Conservation (phyloP, 306 rosid species). For the Biancaea sappan region DNA sequence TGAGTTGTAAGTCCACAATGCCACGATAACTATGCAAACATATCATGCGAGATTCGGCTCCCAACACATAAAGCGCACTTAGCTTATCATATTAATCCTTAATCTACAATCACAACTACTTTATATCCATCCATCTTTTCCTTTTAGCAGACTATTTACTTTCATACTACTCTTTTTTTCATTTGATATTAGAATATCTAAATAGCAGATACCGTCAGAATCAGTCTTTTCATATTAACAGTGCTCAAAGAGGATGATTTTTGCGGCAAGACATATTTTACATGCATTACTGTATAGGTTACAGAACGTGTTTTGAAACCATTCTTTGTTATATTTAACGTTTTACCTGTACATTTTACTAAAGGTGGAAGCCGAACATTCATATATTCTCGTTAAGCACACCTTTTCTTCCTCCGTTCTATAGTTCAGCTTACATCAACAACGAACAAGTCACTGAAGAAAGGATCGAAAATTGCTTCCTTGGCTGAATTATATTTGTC, state of each 20-base stretch:
- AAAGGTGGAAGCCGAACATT: neutral
- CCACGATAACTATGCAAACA: slow-evolving; percentile 32
- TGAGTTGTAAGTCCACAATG: slow-evolving; percentile 31
- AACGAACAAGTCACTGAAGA: slow-evolving; percentile 61
- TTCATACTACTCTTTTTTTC: neutral
- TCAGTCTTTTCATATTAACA: neutral
- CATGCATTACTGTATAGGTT: neutral
- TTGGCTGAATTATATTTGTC: slow-evolving; percentile 72
- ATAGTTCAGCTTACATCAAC: slow-evolving; percentile 1
- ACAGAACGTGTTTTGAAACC: neutral
- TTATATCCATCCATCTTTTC: neutral
- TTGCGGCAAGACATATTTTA: neutral
- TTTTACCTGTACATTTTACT: slow-evolving; percentile 7
- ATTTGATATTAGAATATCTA: neutral
- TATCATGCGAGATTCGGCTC: slow-evolving; percentile 10
- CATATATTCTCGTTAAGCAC: neutral
- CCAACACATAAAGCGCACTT: neutral
- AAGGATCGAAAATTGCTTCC: slow-evolving; percentile 81
- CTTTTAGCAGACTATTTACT: slow-evolving; percentile 11
- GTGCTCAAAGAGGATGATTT: neutral
- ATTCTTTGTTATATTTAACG: neutral
- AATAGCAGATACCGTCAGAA: neutral
- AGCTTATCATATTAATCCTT: slow-evolving; percentile 21
- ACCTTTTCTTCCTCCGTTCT: neutral
- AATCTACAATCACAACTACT: neutral